Conservation (phyloP, 495 filamentous ascomycete genomes). For the Penicillium longicatenatum region DNA sequence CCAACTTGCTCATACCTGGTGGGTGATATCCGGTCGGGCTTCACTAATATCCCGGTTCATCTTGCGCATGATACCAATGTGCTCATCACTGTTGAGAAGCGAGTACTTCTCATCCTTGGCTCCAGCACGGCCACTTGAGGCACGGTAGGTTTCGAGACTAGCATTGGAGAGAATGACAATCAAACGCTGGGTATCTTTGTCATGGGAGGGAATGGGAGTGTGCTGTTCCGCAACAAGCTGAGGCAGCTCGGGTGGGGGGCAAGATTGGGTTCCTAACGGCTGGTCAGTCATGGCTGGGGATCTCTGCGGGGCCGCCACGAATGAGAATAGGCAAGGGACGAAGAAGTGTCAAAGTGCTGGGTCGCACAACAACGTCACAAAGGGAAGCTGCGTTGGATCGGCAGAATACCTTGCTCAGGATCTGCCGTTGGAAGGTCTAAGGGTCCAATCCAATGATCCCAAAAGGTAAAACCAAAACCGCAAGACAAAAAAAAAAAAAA, state of each 20-base stretch:
- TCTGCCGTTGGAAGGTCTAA: not conserved
- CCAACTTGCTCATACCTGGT: slow-evolving; percentile 67
- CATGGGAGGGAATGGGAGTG: slow-evolving; percentile 74
- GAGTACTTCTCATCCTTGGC: slow-evolving; percentile 90
- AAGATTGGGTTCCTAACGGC: slow-evolving; percentile 78
- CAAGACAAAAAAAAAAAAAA: slow-evolving; percentile 5
- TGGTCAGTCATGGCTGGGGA: slow-evolving; percentile 25
- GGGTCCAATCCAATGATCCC: not conserved
- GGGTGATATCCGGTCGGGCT: slow-evolving; percentile 94
- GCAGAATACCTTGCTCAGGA: not conserved
- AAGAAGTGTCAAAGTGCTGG: not conserved
- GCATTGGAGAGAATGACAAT: slow-evolving; percentile 97
- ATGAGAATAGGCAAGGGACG: not conserved
- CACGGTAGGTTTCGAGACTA: slow-evolving; percentile 94
- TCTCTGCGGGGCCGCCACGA: not conserved
- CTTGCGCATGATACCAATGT: slow-evolving; percentile 98
- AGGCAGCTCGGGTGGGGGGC: slow-evolving; percentile 86
- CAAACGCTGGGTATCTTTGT: slow-evolving; percentile 85
- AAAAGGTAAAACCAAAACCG: slow-evolving; percentile 2
- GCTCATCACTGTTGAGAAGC: slow-evolving; percentile 96
- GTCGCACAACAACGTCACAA: slow-evolving; percentile 5
- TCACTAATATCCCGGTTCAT: slow-evolving; percentile 99
- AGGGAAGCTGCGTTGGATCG: not conserved
- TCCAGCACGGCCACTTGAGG: slow-evolving; percentile 68
- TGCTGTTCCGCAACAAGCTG: slow-evolving; percentile 93